Conservation (phyloP, 805 yeast species). For the Yarrowia deformans region DNA sequence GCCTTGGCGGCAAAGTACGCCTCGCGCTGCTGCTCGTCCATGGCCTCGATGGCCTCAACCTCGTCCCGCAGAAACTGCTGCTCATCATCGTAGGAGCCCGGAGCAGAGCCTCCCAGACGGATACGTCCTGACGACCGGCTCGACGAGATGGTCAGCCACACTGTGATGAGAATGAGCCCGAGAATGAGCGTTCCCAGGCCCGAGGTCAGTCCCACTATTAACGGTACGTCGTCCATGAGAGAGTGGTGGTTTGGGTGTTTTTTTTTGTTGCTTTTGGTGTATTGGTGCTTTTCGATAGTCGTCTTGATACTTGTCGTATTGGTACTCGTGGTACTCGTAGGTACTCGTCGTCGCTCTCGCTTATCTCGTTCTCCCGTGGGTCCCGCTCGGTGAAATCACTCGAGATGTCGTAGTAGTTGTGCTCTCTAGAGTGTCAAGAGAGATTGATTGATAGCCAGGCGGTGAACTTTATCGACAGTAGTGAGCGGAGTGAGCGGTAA, state of each 20-base stretch:
- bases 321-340: background rate
- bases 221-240: constrained; percentile 48
- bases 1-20: constrained; percentile 68
- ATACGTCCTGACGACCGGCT: constrained; percentile 32
- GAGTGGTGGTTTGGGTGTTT: background rate
- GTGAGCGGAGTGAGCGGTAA: background rate
- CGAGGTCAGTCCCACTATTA: constrained; percentile 52
- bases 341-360: background rate
- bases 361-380: background rate
- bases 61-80: constrained; percentile 67
- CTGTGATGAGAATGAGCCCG: constrained; percentile 46
- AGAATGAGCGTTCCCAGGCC: constrained; percentile 53
- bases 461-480: constrained; percentile 3
- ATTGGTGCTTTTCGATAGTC: background rate
- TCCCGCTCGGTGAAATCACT: constrained; percentile 37
- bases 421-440: background rate
- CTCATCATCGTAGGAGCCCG: constrained; percentile 71
- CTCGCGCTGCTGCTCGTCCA: constrained; percentile 61
- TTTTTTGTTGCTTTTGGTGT: background rate
- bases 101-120: constrained; percentile 45
- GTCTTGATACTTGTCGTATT: background rate
- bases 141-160: constrained; percentile 50
- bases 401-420: constrained; percentile 24
- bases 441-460: constrained; percentile 19
- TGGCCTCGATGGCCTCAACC: constrained; percentile 67